Conservation (phyloP, 73 alveolate genomes). For the Blepharisma stoltei region DNA sequence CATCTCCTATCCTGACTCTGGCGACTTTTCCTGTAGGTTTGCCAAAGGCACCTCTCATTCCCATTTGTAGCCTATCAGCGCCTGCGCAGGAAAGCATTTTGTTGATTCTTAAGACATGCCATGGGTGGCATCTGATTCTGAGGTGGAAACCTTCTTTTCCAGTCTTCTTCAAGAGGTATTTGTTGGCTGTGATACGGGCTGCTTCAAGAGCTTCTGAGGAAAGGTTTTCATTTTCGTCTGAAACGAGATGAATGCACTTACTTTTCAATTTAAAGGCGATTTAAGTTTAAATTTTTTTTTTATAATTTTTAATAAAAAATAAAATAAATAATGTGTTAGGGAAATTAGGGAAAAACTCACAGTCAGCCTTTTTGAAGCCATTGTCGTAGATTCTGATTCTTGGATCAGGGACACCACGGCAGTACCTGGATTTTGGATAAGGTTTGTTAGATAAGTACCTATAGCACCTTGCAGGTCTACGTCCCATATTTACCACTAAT, state of each 20-base stretch:
- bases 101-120: constrained; percentile 98
- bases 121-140: constrained; percentile 95
- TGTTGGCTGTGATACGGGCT: constrained; percentile 98
- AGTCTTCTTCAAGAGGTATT: constrained; percentile 75
- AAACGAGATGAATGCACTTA: constrained; percentile 80
- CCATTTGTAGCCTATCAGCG: constrained; percentile 99
- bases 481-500: constrained; percentile 44
- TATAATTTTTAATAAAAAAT: too few relatives aligned
- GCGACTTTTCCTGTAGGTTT: constrained; percentile 97
- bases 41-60: constrained; percentile 99
- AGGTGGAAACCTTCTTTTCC: constrained; percentile 92
- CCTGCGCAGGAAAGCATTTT: constrained; percentile 99
- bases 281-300: too few relatives aligned
- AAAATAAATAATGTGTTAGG: constrained; percentile 39
- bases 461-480: constrained; percentile 87
- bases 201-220: constrained; percentile 99
- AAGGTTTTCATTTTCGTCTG: constrained; percentile 95
- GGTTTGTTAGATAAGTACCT: constrained; percentile 80
- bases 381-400: constrained; percentile 93
- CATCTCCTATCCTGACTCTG: constrained; percentile 89
- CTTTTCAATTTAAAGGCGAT: too few relatives aligned
- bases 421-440: constrained; percentile 87
- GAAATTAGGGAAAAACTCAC: constrained; percentile 83
- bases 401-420: constrained; percentile 99
- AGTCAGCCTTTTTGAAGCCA: constrained; percentile 87